These are phyloP conservation scores for Mikania micrantha DNA, from an alignment of 129 eudicot genomes.

Conservation along the genomic window DNA sequence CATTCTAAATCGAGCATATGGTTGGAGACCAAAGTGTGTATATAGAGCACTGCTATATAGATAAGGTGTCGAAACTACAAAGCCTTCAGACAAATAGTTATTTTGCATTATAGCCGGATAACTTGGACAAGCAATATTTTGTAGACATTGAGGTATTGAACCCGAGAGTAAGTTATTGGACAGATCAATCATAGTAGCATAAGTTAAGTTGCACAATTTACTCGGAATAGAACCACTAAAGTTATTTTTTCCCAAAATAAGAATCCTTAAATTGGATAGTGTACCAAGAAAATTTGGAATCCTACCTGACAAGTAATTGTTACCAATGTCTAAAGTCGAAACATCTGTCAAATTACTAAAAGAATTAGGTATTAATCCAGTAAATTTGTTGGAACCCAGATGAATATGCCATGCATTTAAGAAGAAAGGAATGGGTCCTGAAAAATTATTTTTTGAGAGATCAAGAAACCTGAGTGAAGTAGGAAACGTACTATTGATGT, in stretches of 20 bases:
- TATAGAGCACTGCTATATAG: no score
- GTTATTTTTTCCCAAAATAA: slow-evolving; percentile 8
- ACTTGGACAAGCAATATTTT: not conserved
- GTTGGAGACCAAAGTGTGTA: no score
- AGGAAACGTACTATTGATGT: no score
- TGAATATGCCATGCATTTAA: slow-evolving; percentile 10
- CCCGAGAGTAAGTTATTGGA: slow-evolving; percentile 19
- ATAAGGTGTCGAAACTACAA: no score
- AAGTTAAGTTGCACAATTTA: slow-evolving; percentile 8
- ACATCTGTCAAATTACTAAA: not conserved
- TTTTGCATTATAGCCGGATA: not conserved
- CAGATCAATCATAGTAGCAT: slow-evolving; percentile 16
- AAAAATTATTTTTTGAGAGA: not conserved
- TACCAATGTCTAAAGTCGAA: slow-evolving; percentile 14
- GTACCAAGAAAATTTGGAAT: slow-evolving; percentile 18
- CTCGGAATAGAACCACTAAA: slow-evolving; percentile 19
- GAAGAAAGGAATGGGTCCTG: slow-evolving; percentile 14
- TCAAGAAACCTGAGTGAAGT: not conserved
- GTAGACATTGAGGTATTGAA: slow-evolving; percentile 23
- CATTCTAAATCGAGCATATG: not conserved
- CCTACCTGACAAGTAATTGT: slow-evolving; percentile 9
- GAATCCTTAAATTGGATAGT: slow-evolving; percentile 15
- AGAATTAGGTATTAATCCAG: not conserved
- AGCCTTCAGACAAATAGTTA: no score
- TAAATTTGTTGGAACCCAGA: slow-evolving; percentile 8